phyloP scores from a whole-genome alignment of 2,329 filamentous ascomycete species.

The Apiospora kogelbergensis region DNA sequence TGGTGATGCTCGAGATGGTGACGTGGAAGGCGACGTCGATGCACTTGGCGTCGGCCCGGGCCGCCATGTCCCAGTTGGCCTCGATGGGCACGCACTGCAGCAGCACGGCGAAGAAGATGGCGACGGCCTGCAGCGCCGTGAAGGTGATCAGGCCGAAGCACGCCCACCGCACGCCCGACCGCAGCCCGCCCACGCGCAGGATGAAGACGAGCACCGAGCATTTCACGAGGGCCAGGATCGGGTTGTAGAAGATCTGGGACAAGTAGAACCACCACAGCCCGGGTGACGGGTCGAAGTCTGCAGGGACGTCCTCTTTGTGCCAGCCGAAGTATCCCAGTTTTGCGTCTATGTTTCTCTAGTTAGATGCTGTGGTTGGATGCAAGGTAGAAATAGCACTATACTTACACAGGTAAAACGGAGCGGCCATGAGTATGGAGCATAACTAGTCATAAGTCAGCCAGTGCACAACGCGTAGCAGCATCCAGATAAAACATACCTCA shows the following conservation, averaged over 20 bases:
- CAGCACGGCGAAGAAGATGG: conserved; percentile 36
- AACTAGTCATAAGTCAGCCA: background rate
- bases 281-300: conserved; percentile 16
- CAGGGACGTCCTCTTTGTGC: conserved; percentile 16
- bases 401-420: conserved; percentile 29
- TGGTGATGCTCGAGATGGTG: conserved; percentile 34
- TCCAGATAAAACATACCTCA: conserved; percentile 8
- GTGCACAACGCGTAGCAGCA: accelerated
- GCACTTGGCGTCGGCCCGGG: conserved; percentile 26
- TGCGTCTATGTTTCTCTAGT: conserved; percentile 14
- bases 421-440: conserved; percentile 20
- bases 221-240: conserved; percentile 44
- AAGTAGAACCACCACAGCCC: conserved; percentile 34
- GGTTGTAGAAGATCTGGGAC: conserved; percentile 45
- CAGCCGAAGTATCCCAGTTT: conserved; percentile 33
- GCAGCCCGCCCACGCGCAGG: conserved; percentile 37
- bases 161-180: conserved; percentile 27
- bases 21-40: conserved; percentile 34
- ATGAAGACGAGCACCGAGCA: conserved; percentile 44
- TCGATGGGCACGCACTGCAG: conserved; percentile 39
- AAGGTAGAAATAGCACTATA: background rate
- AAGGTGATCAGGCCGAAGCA: conserved; percentile 32
- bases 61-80: conserved; percentile 30
- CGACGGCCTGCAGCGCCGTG: conserved; percentile 34
- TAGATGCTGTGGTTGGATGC: background rate